Evolutionary conservation across 768 basidiomycete genomes (phyloP).

Genomic region (Heimioporus sp.): DNA sequence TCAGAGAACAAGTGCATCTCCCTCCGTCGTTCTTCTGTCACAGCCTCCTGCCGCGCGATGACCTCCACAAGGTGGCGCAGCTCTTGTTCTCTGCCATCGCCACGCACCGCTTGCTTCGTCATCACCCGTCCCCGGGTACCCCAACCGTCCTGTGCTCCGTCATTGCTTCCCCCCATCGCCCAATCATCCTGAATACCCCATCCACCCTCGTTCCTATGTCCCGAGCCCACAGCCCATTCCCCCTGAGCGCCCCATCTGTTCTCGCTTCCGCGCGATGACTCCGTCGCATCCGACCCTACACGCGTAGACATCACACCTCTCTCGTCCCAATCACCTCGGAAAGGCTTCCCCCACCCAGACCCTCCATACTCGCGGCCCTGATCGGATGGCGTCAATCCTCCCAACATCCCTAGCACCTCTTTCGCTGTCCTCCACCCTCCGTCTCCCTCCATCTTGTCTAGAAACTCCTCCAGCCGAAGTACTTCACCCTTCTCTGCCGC

Average conservation of each 20-base stretch:
- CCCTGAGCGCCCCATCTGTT: conserved; percentile 18
- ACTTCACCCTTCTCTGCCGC: conserved; percentile 47
- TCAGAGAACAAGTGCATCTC: conserved; percentile 52
- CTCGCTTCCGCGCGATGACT: conserved; percentile 11
- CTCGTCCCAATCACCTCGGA: conserved; percentile 12
- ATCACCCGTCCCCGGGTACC: neutral
- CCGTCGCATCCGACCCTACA: conserved; percentile 20
- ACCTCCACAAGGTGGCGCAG: conserved; percentile 43
- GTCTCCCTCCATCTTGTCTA: conserved; percentile 38
- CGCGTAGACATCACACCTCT: conserved; percentile 10
- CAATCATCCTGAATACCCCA: neutral
- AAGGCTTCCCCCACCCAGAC: conserved; percentile 9
- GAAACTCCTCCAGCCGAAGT: conserved; percentile 44
- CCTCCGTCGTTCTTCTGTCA: conserved; percentile 36
- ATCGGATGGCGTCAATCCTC: conserved; percentile 18
- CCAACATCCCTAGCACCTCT: conserved; percentile 30
- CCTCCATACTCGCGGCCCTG: neutral
- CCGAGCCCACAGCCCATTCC: conserved; percentile 10
- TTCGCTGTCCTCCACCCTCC: conserved; percentile 30
- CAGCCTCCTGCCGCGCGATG: conserved; percentile 40
- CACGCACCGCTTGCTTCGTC: neutral
- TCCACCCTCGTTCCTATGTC: neutral
- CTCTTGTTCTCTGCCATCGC: conserved; percentile 10
- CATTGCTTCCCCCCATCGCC: neutral
- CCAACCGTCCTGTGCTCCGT: conserved; percentile 3